Evolutionary conservation across 495 filamentous ascomycete genomes (phyloP).

Genomic region (Cercophora samala): DNA sequence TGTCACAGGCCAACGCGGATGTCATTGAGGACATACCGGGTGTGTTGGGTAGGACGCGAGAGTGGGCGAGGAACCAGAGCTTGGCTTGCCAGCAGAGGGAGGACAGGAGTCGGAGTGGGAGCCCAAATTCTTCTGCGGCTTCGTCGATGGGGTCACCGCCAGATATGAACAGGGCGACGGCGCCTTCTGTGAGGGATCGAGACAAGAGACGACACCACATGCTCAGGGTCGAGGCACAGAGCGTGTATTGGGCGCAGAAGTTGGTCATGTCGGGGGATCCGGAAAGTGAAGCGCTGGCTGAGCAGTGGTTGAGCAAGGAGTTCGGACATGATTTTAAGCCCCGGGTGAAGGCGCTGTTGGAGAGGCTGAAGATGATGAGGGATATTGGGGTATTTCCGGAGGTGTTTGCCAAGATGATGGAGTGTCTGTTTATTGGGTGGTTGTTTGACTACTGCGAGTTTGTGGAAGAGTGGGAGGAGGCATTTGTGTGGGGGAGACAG

Average conservation of each 20-base stretch:
- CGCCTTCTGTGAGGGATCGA: background rate
- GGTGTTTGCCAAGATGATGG: slow-evolving; percentile 24
- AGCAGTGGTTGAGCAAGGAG: slow-evolving; percentile 22
- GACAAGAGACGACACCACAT: slow-evolving; percentile 25
- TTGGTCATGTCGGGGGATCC: slow-evolving; percentile 24
- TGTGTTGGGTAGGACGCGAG: slow-evolving; percentile 21
- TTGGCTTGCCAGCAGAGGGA: slow-evolving; percentile 23
- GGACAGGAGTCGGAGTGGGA: background rate
- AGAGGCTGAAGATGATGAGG: background rate
- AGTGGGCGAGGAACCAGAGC: slow-evolving; percentile 31
- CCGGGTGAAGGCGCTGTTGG: slow-evolving; percentile 13
- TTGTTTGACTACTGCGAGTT: slow-evolving; percentile 32
- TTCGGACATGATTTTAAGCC: slow-evolving; percentile 23
- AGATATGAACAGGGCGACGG: background rate
- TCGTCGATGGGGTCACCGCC: background rate
- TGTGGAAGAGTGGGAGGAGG: slow-evolving; percentile 22
- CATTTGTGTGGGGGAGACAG: slow-evolving; percentile 22
- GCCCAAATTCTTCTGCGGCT: background rate
- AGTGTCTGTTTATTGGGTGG: slow-evolving; percentile 28
- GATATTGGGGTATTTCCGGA: slow-evolving; percentile 12
- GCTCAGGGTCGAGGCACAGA: slow-evolving; percentile 29
- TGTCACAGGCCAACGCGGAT: slow-evolving; percentile 29
- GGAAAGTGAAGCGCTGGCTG: slow-evolving; percentile 22
- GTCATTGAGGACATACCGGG: slow-evolving; percentile 20
- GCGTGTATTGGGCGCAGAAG: slow-evolving; percentile 32